phyloP scores from a whole-genome alignment of 345 rosid species.

The Aegle marmelos region DNA sequence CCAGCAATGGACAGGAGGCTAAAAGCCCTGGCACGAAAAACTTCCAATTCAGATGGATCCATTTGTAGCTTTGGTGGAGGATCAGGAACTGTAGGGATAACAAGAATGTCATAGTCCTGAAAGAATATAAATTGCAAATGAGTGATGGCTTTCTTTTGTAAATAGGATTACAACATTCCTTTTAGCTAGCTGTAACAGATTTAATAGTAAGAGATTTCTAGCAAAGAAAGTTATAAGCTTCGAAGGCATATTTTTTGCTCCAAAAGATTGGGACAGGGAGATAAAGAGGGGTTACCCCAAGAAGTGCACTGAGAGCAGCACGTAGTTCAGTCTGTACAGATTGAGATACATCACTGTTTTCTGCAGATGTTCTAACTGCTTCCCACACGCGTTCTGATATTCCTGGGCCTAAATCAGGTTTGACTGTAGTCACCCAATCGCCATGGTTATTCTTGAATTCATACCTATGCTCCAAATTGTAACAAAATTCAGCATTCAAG shows the following conservation, averaged over 20 bases:
- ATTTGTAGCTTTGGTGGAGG: constrained; percentile 73
- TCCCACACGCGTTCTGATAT: constrained; percentile 59
- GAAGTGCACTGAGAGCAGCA: constrained; percentile 57
- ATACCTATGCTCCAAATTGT: constrained; percentile 36
- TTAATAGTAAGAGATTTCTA: not conserved
- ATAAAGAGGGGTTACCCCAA: constrained; percentile 52
- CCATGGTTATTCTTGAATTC: constrained; percentile 87
- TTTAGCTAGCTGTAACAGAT: not conserved
- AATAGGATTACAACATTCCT: not conserved
- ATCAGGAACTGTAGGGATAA: constrained; percentile 77
- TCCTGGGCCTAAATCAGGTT: constrained; percentile 73
- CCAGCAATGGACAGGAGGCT: constrained; percentile 75
- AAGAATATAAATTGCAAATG: not conserved
- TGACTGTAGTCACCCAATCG: constrained; percentile 62
- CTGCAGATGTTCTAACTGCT: constrained; percentile 52
- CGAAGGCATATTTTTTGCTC: not conserved
- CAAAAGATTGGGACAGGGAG: not conserved
- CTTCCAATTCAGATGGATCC: constrained; percentile 50
- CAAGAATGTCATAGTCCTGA: constrained; percentile 68
- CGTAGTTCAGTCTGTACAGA: constrained; percentile 49
- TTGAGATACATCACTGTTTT: constrained; percentile 40
- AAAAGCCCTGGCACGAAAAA: constrained; percentile 53
- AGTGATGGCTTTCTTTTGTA: not conserved
- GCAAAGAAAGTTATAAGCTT: not conserved
- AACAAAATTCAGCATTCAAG: not conserved